A percentile compares a stretch with the other conserved stretches of the same genome.
These are phyloP conservation scores for Carallia brachiata DNA, from an alignment of 345 rosid species.

Conservation along the genomic window DNA sequence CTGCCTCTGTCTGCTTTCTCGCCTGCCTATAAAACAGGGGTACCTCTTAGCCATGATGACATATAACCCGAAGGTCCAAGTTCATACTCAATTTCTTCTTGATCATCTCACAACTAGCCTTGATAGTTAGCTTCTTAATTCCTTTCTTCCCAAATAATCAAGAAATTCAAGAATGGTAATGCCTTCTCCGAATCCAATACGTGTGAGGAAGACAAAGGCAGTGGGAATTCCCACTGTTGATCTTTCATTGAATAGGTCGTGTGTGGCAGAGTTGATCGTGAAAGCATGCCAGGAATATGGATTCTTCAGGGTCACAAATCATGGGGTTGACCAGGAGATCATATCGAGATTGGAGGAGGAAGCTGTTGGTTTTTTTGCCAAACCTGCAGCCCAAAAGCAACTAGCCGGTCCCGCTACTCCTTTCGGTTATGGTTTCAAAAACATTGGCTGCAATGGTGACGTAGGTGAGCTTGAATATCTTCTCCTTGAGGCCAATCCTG, in stretches of 20 bases:
- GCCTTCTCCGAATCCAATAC: constrained; percentile 43
- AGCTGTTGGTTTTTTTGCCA: constrained; percentile 52
- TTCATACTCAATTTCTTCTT: constrained; percentile 6
- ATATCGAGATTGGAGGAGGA: constrained; percentile 56
- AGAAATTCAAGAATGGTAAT: constrained; percentile 44
- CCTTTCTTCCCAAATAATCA: background rate
- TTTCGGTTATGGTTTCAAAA: constrained; percentile 77
- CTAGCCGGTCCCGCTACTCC: constrained; percentile 52
- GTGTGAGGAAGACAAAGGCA: constrained; percentile 38
- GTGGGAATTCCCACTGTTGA: constrained; percentile 40
- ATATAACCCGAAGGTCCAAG: constrained; percentile 14
- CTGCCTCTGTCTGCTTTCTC: background rate
- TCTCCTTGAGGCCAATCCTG: constrained; percentile 54
- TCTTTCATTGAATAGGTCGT: constrained; percentile 59
- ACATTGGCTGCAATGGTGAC: constrained; percentile 79
- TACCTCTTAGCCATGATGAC: constrained; percentile 17
- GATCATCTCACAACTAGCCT: background rate
- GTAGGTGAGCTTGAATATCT: constrained; percentile 81
- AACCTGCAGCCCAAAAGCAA: constrained; percentile 57
- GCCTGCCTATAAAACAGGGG: constrained; percentile 9
- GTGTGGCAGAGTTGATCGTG: constrained; percentile 47
- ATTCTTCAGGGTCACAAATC: constrained; percentile 80
- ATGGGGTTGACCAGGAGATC: constrained; percentile 45
- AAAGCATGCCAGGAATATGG: constrained; percentile 76
- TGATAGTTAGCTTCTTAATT: background rate